Evolutionary conservation across 345 rosid species (phyloP).

Genomic region (Anastatica hierochuntica): DNA sequence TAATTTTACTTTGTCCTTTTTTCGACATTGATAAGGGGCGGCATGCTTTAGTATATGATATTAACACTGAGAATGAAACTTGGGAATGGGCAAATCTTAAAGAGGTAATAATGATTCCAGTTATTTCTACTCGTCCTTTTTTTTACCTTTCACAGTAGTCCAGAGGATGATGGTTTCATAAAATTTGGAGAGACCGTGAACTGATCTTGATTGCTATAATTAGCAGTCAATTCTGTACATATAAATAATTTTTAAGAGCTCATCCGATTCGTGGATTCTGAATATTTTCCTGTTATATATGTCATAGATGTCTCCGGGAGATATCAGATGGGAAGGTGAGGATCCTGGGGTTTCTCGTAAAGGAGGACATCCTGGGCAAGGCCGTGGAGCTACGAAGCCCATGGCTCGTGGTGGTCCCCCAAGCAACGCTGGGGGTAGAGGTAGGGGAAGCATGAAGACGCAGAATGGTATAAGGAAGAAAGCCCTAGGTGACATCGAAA

Average conservation of each 20-base stretch:
- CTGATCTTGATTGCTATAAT: too few species aligned
- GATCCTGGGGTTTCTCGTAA: constrained; percentile 56
- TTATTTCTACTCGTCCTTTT: too few species aligned
- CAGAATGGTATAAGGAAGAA: constrained; percentile 71
- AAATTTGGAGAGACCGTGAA: too few species aligned
- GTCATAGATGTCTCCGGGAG: constrained; percentile 74
- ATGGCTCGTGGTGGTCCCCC: constrained; percentile 54
- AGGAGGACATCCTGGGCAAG: constrained; percentile 72
- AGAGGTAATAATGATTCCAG: constrained; percentile 47
- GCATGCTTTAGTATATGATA: constrained; percentile 92
- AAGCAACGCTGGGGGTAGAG: constrained; percentile 89
- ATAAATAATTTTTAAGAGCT: background rate
- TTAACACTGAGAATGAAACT: constrained; percentile 60
- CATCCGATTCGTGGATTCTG: background rate
- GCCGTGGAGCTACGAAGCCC: constrained; percentile 62
- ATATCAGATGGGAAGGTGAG: constrained; percentile 82
- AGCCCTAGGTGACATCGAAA: constrained; percentile 74
- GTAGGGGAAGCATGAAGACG: constrained; percentile 61
- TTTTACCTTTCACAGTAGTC: too few species aligned
- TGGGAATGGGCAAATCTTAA: constrained; percentile 98
- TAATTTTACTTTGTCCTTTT: constrained; percentile 12
- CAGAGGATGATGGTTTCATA: too few species aligned
- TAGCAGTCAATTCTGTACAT: too few species aligned
- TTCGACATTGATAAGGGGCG: constrained; percentile 45
- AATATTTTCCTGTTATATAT: background rate